Percentiles rank a stretch among this genome's conserved stretches.
Evolutionary conservation across 441 rosid genomes (phyloP).

Genomic region (Pelargonium cotyledonis): DNA sequence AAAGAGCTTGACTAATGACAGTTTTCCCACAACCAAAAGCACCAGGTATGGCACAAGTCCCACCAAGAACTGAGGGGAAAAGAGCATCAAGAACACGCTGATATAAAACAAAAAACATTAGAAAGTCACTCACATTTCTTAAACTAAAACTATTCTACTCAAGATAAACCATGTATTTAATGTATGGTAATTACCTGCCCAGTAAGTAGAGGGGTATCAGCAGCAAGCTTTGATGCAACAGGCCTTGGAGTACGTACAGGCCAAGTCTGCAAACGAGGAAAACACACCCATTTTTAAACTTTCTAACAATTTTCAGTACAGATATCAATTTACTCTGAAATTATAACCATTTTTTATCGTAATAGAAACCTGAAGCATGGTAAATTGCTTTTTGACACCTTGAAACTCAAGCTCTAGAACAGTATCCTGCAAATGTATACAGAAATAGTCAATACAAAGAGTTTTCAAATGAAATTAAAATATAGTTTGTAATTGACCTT

Average conservation of each 20-base stretch:
- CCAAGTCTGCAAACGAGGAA: slow-evolving; percentile 62
- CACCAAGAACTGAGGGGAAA: slow-evolving; percentile 99
- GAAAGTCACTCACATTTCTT: slow-evolving; percentile 3
- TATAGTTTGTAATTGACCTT: not conserved
- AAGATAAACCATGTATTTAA: not conserved
- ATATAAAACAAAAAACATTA: slow-evolving; percentile 24
- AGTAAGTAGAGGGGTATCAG: slow-evolving; percentile 96
- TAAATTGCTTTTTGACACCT: slow-evolving; percentile 82
- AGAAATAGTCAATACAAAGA: not conserved
- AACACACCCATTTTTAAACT: slow-evolving; percentile 16
- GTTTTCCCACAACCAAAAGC: slow-evolving; percentile 99
- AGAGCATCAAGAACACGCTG: slow-evolving; percentile 99
- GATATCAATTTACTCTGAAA: not conserved
- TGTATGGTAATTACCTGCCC: slow-evolving; percentile 62
- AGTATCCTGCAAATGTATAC: slow-evolving; percentile 55
- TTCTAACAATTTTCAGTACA: slow-evolving; percentile 5
- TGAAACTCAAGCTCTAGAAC: slow-evolving; percentile 97
- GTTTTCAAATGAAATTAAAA: not conserved
- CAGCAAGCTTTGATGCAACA: slow-evolving; percentile 96
- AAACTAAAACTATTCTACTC: not conserved
- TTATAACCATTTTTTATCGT: not conserved
- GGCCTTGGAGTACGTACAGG: slow-evolving; percentile 99
- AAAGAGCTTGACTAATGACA: slow-evolving; percentile 99
- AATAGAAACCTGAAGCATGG: slow-evolving; percentile 94
- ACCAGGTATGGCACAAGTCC: slow-evolving; percentile 99